Percentiles rank a stretch among this genome's conserved stretches.
Conservation (phyloP, 345 rosid genomes). For the Toxicodendron radicans region DNA sequence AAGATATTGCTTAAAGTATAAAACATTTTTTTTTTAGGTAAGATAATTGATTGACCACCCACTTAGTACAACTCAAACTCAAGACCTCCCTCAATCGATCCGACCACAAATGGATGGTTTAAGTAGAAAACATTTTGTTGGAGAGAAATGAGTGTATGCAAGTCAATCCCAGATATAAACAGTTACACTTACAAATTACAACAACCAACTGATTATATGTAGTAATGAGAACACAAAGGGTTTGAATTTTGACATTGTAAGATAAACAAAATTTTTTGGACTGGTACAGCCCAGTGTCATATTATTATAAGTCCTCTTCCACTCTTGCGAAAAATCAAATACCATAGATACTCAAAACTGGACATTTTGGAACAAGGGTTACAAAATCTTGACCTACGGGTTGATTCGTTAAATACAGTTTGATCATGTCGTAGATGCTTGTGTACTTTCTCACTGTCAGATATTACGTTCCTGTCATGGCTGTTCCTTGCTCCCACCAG, state of each 20-base stretch:
- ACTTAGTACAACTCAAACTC: too few relatives aligned
- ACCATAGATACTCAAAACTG: background rate
- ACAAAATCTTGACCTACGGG: conserved; percentile 1
- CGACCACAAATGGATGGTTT: too few relatives aligned
- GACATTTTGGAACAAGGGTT: background rate
- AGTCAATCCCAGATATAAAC: background rate
- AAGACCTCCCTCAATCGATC: too few relatives aligned
- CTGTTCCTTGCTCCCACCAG: background rate
- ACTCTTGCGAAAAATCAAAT: background rate
- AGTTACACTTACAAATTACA: background rate
- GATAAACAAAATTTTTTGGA: background rate
- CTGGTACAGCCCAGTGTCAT: background rate
- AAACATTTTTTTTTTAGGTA: too few relatives aligned
- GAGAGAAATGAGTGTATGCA: background rate
- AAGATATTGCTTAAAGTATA: too few relatives aligned
- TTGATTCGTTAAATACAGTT: background rate
- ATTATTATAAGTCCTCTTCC: too few relatives aligned
- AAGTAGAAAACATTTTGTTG: too few relatives aligned
- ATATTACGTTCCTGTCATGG: background rate
- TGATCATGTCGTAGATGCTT: background rate
- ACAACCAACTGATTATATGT: background rate
- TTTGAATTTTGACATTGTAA: background rate
- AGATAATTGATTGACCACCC: too few relatives aligned
- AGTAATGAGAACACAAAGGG: background rate
- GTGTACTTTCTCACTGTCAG: background rate